Conservation (phyloP, 495 filamentous ascomycete genomes). For the Pyronema domesticum region DNA sequence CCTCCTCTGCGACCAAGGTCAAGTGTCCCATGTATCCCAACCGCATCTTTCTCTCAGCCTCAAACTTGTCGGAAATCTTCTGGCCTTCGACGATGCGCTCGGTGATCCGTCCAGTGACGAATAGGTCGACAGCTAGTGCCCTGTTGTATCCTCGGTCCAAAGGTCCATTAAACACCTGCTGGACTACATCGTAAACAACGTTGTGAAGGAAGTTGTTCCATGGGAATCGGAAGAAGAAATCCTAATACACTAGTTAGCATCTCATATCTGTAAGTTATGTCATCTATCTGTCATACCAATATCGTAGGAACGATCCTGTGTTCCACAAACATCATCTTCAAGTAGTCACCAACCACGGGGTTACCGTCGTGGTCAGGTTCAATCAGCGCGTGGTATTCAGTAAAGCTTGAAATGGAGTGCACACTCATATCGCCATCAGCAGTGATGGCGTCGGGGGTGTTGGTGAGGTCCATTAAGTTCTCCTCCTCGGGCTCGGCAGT, state of each 20-base stretch:
- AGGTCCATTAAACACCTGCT: slow-evolving; percentile 96
- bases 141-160: slow-evolving; percentile 95
- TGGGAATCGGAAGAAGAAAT: slow-evolving; percentile 95
- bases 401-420: slow-evolving; percentile 20
- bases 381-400: slow-evolving; percentile 26
- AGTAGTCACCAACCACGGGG: slow-evolving; percentile 90
- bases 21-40: slow-evolving; percentile 98
- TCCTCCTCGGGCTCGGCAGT: slow-evolving; percentile 17
- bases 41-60: slow-evolving; percentile 65
- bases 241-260: slow-evolving; percentile 30
- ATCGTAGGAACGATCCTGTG: slow-evolving; percentile 91
- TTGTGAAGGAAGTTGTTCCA: slow-evolving; percentile 99
- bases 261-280: neutral
- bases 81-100: slow-evolving; percentile 85
- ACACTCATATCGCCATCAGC: slow-evolving; percentile 21
- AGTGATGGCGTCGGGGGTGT: slow-evolving; percentile 17
- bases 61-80: slow-evolving; percentile 62
- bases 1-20: slow-evolving; percentile 93
- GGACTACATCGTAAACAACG: slow-evolving; percentile 96
- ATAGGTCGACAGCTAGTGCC: slow-evolving; percentile 79
- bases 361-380: slow-evolving; percentile 48
- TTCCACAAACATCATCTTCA: slow-evolving; percentile 95
- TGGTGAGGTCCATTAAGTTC: slow-evolving; percentile 21
- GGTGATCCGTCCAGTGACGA: slow-evolving; percentile 75
- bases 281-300: slow-evolving; percentile 41